Evolutionary conservation across 495 filamentous ascomycete genomes (phyloP), one percentile per base, ranked within the genome.

Genomic region (Glonium stellatum): DNA sequence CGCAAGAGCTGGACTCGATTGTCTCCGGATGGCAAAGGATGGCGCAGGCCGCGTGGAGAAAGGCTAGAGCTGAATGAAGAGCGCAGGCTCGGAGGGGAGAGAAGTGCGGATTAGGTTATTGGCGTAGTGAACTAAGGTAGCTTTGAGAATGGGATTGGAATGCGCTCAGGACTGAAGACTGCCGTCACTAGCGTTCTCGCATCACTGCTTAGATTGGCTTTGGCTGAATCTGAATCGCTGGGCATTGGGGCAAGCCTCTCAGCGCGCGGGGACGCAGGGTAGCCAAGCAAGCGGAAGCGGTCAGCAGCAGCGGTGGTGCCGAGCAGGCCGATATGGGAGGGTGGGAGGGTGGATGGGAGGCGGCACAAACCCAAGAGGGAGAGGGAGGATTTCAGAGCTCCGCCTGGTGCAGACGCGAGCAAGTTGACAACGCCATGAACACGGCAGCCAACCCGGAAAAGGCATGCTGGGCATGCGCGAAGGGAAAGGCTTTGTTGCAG

Each of bases 201-300:
- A 51, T 51, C 12, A n/a, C 48, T 13, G 48, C 21, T 51, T 51
- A 51, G 48, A 51, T 51, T 51, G 48, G 48, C 15, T 51, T 51
- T 51, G 21, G 48, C 48, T 51, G 48, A 51, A 51, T 23, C 21
- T n/a, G 25, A 51, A 31, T 13, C 21, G 4, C 48, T 51, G 48
- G 48, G 48, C 15, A 51, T 23, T 51, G 19, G 48, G 21, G 15
- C 12, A 51, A 21, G 15, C 48, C 21, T 23, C 21, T 13, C 21
- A 23, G 48, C 5, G 48, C 48, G 25, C 25, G 57, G 54, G 54
- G n/a, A 55, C 18, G 52, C 23, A 31, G 52, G 18, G 23, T 21
- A 49, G 56, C 56, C 21, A 34, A 58, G 56, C 27, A 47, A 44
- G 54, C 54, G 54, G 54, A 47, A 57, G 52, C 52, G 52, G 39